These are phyloP conservation scores for Melampsora larici-populina DNA, from an alignment of 1,284 basidiomycete species.

Conservation along the genomic window DNA sequence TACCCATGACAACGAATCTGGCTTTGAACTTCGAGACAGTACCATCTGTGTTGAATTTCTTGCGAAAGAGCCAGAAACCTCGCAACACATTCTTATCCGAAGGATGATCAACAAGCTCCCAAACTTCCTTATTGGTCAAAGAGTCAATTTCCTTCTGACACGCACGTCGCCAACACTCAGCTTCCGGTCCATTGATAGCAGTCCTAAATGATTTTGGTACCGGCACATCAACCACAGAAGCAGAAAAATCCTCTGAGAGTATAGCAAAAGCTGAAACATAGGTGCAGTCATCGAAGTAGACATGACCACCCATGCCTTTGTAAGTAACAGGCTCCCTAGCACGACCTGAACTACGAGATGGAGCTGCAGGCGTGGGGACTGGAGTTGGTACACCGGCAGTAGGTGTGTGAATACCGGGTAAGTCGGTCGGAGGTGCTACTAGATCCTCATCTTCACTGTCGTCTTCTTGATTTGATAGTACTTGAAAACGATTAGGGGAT, in stretches of 20 bases:
- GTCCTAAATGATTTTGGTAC: not conserved
- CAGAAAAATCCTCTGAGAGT: too few species aligned
- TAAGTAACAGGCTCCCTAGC: too few species aligned
- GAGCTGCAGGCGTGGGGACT: too few species aligned
- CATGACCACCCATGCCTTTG: too few species aligned
- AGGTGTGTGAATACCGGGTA: too few species aligned
- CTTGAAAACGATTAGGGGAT: not conserved
- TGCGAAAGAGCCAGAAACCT: not conserved
- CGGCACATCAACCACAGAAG: not conserved
- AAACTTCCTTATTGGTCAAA: not conserved
- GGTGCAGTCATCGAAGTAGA: too few species aligned
- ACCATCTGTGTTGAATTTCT: not conserved
- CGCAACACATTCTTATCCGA: too few species aligned
- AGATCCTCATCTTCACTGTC: not conserved
- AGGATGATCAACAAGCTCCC: slow-evolving; percentile 4
- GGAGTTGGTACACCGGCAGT: too few species aligned
- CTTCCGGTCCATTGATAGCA: not conserved
- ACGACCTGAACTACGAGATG: too few species aligned
- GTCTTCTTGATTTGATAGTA: not conserved
- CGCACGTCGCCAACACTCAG: not conserved
- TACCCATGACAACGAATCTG: not conserved
- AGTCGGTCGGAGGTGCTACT: too few species aligned
- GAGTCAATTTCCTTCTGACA: not conserved
- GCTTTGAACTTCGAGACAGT: slow-evolving; percentile 15
- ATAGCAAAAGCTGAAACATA: too few species aligned